These are phyloP conservation scores for Thuja plicata DNA, from an alignment of 83 land plant species.

Conservation along the genomic window DNA sequence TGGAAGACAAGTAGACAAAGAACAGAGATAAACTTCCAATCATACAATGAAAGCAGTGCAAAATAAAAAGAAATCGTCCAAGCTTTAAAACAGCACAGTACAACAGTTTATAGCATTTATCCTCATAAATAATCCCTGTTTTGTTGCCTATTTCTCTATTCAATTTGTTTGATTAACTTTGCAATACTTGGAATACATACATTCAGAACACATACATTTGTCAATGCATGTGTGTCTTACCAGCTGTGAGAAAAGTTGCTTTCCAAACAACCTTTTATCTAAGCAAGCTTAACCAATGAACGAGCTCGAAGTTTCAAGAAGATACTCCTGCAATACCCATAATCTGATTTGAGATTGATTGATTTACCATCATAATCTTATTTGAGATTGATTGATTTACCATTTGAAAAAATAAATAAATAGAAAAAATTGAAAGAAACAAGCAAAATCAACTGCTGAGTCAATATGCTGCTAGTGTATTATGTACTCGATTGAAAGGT, in stretches of 20 bases:
- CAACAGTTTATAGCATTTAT: neutral
- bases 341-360: neutral
- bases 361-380: too few species aligned
- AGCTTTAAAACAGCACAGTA: neutral
- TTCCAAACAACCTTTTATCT: neutral
- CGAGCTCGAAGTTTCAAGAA: constrained; percentile 3
- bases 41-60: neutral
- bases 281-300: neutral
- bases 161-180: neutral
- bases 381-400: neutral
- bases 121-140: neutral
- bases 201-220: neutral
- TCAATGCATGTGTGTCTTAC: neutral
- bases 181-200: neutral
- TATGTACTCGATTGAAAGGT: neutral
- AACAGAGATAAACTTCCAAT: neutral
- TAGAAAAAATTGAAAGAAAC: neutral
- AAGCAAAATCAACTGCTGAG: neutral
- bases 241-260: constrained; percentile 1
- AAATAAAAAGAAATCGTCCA: neutral
- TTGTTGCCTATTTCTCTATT: neutral
- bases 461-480: neutral
- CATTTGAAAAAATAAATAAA: neutral
- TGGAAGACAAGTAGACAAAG: neutral
- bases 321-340: neutral